Percentiles rank a stretch among this genome's conserved stretches.
phyloP scores from a whole-genome alignment of 1,139 yeast species.

The Arxiozyma bovina region DNA sequence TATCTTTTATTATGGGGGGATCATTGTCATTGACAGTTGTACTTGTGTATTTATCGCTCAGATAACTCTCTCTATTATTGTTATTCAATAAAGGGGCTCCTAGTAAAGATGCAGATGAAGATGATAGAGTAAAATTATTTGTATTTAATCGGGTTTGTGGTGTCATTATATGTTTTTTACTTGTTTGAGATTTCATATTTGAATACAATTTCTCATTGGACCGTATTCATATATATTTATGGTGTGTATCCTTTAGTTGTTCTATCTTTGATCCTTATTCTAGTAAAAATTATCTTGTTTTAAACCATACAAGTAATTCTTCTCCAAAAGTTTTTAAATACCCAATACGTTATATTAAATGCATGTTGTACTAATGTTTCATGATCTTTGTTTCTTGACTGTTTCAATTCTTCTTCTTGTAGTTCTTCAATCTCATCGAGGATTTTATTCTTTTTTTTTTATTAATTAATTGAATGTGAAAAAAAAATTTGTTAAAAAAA shows the following conservation, averaged over 20 bases:
- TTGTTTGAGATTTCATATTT: not conserved
- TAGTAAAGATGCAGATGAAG: not conserved
- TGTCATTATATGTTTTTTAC: not conserved
- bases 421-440: not conserved
- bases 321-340: no score
- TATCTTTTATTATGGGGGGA: no score
- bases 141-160: not conserved
- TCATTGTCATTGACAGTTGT: not conserved
- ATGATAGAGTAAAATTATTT: not conserved
- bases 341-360: not conserved
- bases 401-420: not conserved
- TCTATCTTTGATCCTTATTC: not conserved
- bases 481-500: no score
- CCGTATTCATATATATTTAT: not conserved
- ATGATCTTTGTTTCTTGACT: not conserved
- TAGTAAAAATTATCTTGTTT: not conserved
- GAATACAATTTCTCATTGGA: not conserved
- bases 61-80: not conserved
- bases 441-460: no score
- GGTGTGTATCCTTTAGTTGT: not conserved
- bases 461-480: no score
- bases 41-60: not conserved
- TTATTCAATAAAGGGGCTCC: not conserved
- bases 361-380: not conserved
- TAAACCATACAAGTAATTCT: no score